phyloP scores from a whole-genome alignment of 768 basidiomycete genomes.

The Mycena vitilis region DNA sequence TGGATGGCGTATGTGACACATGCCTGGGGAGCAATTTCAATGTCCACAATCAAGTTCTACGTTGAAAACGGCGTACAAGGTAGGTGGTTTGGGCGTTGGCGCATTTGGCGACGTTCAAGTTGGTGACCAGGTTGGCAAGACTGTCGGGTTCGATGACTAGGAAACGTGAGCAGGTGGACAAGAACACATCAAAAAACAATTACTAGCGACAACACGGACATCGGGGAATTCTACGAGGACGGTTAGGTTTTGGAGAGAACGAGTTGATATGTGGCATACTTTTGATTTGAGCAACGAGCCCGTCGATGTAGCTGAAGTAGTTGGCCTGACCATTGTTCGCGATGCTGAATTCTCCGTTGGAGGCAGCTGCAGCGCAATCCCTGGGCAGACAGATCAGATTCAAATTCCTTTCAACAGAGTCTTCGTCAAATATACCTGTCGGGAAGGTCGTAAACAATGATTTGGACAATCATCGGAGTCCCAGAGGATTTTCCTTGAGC shows the following conservation, averaged over 20 bases:
- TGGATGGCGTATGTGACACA: conserved; percentile 68
- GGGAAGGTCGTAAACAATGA: conserved; percentile 70
- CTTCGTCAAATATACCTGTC: conserved; percentile 36
- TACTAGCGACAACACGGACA: conserved; percentile 66
- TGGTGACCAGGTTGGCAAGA: conserved; percentile 76
- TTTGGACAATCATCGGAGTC: conserved; percentile 61
- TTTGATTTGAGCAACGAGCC: conserved; percentile 67
- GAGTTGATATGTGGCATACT: conserved; percentile 44
- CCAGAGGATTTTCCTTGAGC: conserved; percentile 59
- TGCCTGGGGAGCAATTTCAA: conserved; percentile 41
- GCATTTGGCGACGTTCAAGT: conserved; percentile 70
- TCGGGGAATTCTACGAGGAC: conserved; percentile 59
- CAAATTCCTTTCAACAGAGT: background rate
- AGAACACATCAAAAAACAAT: background rate
- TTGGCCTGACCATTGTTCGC: conserved; percentile 66
- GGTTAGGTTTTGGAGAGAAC: conserved; percentile 13
- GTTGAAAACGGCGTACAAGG: conserved; percentile 46
- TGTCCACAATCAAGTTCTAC: background rate
- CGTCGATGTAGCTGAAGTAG: conserved; percentile 72
- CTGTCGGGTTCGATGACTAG: conserved; percentile 74
- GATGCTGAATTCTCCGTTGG: conserved; percentile 74
- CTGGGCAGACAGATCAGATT: conserved; percentile 42
- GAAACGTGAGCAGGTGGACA: background rate
- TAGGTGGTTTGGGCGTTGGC: conserved; percentile 64
- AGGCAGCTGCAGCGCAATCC: conserved; percentile 73